Conservation (phyloP, 495 filamentous ascomycete genomes). For the Lindgomyces ingoldianus region DNA sequence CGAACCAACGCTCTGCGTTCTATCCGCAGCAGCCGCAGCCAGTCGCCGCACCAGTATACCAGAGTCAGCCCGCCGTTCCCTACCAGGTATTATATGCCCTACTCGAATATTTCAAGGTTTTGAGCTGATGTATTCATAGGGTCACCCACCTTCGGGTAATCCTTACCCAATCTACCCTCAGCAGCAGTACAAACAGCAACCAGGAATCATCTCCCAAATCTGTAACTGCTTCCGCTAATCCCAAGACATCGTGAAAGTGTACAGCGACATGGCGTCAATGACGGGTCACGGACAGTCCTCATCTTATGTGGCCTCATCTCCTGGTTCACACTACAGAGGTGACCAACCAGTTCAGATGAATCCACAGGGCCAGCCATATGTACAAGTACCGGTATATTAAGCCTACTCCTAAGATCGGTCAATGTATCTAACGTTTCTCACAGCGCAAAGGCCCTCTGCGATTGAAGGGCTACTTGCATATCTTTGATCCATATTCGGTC, state of each 20-base stretch:
- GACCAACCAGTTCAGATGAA: not conserved
- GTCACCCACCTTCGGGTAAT: not conserved
- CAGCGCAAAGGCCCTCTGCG: constrained; percentile 1
- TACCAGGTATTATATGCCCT: not conserved
- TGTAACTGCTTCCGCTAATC: not conserved
- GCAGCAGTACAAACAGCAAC: not conserved
- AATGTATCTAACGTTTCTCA: not conserved
- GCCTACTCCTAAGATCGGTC: too few relatives aligned
- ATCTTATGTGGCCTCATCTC: not conserved
- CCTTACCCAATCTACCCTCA: not conserved
- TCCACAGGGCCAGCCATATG: not conserved
- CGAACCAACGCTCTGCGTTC: too few relatives aligned
- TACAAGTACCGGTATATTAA: not conserved
- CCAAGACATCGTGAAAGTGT: not conserved
- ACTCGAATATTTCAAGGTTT: not conserved
- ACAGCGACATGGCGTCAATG: not conserved
- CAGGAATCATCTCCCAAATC: constrained; percentile 1
- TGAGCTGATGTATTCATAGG: not conserved
- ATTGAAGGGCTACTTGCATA: constrained; percentile 10
- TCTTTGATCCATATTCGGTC: constrained; percentile 12
- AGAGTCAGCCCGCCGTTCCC: not conserved
- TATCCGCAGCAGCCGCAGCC: not conserved
- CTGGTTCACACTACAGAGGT: too few relatives aligned
- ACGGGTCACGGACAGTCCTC: too few relatives aligned
- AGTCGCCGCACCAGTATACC: not conserved